Percentiles rank a stretch among this genome's conserved stretches.
Conservation (phyloP, 2,329 filamentous ascomycete genomes). For the Aspergillus vadensis region DNA sequence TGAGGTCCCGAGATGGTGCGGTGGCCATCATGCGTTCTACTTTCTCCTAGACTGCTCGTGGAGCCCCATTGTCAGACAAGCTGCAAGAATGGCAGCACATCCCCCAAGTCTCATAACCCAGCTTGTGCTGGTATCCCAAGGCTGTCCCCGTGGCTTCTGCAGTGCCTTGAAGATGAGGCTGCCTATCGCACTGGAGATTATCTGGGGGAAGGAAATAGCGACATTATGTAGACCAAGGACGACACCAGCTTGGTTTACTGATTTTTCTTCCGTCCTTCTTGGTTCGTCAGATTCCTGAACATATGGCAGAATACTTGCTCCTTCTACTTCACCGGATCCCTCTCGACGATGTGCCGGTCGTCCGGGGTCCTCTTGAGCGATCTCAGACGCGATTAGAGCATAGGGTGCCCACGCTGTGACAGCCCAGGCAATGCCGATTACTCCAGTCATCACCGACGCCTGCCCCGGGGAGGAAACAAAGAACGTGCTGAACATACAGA, state of each 20-base stretch:
- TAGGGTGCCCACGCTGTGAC: constrained; percentile 89
- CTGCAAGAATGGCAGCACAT: constrained; percentile 6
- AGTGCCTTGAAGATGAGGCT: constrained; percentile 8
- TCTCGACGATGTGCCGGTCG: neutral
- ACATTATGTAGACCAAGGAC: constrained; percentile 9
- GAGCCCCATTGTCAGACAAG: neutral
- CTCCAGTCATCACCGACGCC: constrained; percentile 73
- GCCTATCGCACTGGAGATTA: constrained; percentile 7
- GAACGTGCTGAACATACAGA: constrained; percentile 76
- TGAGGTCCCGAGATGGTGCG: neutral
- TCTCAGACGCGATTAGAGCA: constrained; percentile 83
- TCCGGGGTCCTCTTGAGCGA: neutral
- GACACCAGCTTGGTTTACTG: constrained; percentile 5
- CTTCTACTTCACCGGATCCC: neutral
- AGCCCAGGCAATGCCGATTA: constrained; percentile 86
- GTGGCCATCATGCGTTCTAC: neutral
- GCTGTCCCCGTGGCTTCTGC: constrained; percentile 9
- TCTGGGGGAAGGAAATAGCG: constrained; percentile 9
- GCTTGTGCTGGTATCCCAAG: constrained; percentile 7
- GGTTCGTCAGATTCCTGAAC: constrained; percentile 1
- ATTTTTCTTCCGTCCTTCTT: neutral
- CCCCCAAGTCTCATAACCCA: constrained; percentile 12
- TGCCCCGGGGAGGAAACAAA: constrained; percentile 68
- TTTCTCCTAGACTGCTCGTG: neutral
- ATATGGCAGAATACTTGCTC: constrained; percentile 3